A percentile compares a stretch with the other conserved stretches of the same genome.
Evolutionary conservation across 495 filamentous ascomycete genomes (phyloP).

Genomic region (Aspergillus nidulans): DNA sequence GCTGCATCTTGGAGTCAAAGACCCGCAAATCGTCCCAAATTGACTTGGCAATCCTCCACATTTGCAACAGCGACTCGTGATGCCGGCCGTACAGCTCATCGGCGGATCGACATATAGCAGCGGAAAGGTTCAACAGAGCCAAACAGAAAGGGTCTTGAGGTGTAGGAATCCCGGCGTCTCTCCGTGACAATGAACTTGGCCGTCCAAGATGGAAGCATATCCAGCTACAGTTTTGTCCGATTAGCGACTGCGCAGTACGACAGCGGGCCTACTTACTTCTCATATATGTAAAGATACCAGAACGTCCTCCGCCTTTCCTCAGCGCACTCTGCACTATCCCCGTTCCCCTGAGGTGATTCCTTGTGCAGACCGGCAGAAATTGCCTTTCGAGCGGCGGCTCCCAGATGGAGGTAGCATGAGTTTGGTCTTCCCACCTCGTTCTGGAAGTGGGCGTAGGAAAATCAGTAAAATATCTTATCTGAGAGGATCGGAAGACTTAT

Average conservation of each 20-base stretch:
- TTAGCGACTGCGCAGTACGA: background rate
- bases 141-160: constrained; percentile 35
- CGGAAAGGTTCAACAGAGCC: constrained; percentile 28
- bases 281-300: constrained; percentile 40
- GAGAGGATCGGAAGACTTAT: constrained; percentile 28
- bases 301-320: constrained; percentile 37
- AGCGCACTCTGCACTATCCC: constrained; percentile 25
- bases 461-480: background rate
- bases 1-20: constrained; percentile 26
- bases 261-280: constrained; percentile 27
- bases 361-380: constrained; percentile 41
- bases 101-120: constrained; percentile 30
- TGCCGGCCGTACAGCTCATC: constrained; percentile 37
- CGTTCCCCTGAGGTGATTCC: constrained; percentile 27
- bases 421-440: constrained; percentile 42
- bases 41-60: constrained; percentile 40
- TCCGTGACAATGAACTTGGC: constrained; percentile 30
- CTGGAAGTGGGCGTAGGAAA: constrained; percentile 36
- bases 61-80: constrained; percentile 40
- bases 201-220: constrained; percentile 41
- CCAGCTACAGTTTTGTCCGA: constrained; percentile 29
- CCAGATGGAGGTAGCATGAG: constrained; percentile 37
- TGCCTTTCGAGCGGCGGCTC: constrained; percentile 36
- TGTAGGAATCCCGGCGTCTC: constrained; percentile 32
- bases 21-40: constrained; percentile 33